Evolutionary conservation across 169 alveolate genomes (phyloP).

Genomic region (Plasmodium billcollinsi): DNA sequence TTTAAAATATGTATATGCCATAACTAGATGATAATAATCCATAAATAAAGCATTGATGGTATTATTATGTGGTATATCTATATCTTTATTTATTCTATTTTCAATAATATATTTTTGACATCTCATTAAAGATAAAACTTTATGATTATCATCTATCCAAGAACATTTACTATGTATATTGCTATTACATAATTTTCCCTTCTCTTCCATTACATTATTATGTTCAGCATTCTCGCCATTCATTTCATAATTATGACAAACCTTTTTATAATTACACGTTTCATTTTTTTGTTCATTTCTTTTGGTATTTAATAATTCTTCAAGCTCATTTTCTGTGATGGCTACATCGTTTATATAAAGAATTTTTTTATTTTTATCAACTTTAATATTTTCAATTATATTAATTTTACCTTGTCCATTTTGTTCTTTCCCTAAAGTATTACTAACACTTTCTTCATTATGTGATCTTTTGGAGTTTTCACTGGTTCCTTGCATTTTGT

Average conservation of each 20-base stretch:
- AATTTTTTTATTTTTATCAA: conserved; percentile 31
- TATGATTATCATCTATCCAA: conserved; percentile 26
- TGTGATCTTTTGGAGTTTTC: background rate
- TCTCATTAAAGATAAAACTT: conserved; percentile 27
- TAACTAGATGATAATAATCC: conserved; percentile 69
- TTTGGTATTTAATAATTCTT: conserved; percentile 31
- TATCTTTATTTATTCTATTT: conserved; percentile 46
- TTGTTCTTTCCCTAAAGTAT: background rate
- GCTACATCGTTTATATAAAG: conserved; percentile 25
- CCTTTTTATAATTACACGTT: background rate
- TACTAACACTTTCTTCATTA: background rate
- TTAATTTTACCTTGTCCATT: background rate
- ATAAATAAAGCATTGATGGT: conserved; percentile 61
- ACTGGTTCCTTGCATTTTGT: too few relatives aligned
- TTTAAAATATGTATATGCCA: conserved; percentile 65
- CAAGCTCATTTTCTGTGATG: conserved; percentile 49
- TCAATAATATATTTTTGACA: conserved; percentile 51
- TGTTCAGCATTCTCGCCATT: too few relatives aligned
- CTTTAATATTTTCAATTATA: conserved; percentile 29
- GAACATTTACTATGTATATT: background rate
- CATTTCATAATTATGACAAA: too few relatives aligned
- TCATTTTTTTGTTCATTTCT: background rate
- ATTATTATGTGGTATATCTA: conserved; percentile 59
- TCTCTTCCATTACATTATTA: too few relatives aligned
- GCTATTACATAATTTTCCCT: too few relatives aligned